Base-by-base conservation (phyloP, 345 rosid genomes). In the Raphanus raphanistrum region DNA sequence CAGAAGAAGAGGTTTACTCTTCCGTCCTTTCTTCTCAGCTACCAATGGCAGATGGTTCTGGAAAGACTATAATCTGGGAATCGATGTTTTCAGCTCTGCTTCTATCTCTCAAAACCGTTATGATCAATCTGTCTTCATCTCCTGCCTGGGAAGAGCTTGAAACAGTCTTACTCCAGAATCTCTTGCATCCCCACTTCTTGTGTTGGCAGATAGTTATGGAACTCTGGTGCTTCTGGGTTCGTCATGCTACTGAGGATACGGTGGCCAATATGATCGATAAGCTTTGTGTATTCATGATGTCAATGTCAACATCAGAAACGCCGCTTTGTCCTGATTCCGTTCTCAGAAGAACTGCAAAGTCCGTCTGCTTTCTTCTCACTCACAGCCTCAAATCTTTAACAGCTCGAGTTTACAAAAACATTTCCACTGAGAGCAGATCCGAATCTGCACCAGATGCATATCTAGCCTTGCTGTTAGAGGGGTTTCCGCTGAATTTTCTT, bases 131-230 rank as follows among this genome's bases (percentile, higher is more conserved):
- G 38, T 90, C 90, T 67, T 81, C 92, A 78, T 84, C 86, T 81
- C 63, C 66, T 9, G 94, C 86, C 57, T 90, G 97, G 98, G 84
- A 68, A 80, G 94, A 88, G 58, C 8, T 92, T 36, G 84, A 81
- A 65, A 81, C 78, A 80, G 88, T 91, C 84, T 76, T 92, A 79
- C 81, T 91, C 35, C 88, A 88, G 60, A 95, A 91, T 85, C 83
- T 95, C 71, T 84, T 88, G 80, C 97, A 95, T 82, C 96, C 97
- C 54, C 94, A 95, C 79, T 83, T 82, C 76, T 87, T 91, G 73
- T 91, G 99, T 77, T 83, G 86, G 86, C 96, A 95, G 84, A 84
- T 88, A 67, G 81, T 90, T 33, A 69, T 82, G 87, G 99, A 95
- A 72, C 90, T 95, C 50, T 90, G 91, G 93, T 85, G 97, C 87